Conservation (phyloP, 768 basidiomycete species). For the Hysterangium stoloniferum region DNA sequence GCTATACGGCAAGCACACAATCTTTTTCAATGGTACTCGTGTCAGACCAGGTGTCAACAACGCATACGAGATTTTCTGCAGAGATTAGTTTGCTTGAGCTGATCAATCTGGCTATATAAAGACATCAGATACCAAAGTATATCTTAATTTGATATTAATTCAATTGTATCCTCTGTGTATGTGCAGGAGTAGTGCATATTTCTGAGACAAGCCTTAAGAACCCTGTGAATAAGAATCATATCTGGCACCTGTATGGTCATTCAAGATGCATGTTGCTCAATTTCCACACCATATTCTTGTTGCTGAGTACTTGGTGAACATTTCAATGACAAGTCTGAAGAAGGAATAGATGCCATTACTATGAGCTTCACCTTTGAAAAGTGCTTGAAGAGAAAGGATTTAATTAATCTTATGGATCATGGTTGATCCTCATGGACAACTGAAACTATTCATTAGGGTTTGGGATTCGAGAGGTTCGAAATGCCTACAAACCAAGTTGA, state of each 20-base stretch:
- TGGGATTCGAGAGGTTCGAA: too few relatives aligned
- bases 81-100: constrained; percentile 69
- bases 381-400: constrained; percentile 25
- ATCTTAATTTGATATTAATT: constrained; percentile 41
- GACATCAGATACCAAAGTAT: constrained; percentile 82
- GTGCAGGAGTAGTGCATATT: constrained; percentile 31
- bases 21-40: constrained; percentile 73
- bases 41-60: constrained; percentile 61
- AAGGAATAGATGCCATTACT: constrained; percentile 33
- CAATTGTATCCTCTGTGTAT: not conserved
- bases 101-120: constrained; percentile 88
- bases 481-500: too few relatives aligned
- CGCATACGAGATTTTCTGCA: constrained; percentile 68
- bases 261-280: constrained; percentile 19
- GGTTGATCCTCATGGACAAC: too few relatives aligned
- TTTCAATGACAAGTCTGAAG: constrained; percentile 26
- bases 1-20: constrained; percentile 55
- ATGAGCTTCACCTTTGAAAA: constrained; percentile 36
- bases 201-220: constrained; percentile 31
- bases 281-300: constrained; percentile 29
- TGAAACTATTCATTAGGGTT: too few relatives aligned
- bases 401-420: too few relatives aligned
- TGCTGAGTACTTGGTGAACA: constrained; percentile 27
- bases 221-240: too few relatives aligned
- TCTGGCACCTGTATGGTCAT: constrained; percentile 28